These are phyloP conservation scores for Trypanosoma cruzi DNA, from an alignment of 208 protist genomes.

Conservation along the genomic window DNA sequence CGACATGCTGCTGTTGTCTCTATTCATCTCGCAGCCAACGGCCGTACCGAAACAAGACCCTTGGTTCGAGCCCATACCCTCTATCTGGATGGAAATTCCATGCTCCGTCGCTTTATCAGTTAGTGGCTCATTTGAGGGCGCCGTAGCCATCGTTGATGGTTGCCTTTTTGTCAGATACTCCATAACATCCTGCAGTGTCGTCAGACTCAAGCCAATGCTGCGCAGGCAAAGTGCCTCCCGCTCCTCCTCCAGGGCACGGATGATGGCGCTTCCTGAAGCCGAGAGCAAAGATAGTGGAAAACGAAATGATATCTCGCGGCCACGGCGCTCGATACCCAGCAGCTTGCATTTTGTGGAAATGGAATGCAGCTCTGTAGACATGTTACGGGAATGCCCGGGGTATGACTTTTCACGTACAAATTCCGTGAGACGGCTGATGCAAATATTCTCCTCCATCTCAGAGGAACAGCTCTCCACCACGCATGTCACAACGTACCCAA, in stretches of 20 bases:
- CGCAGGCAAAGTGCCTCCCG: slow-evolving; percentile 46
- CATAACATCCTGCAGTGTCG: slow-evolving; percentile 89
- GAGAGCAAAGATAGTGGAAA: slow-evolving; percentile 65
- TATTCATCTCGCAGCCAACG: not conserved
- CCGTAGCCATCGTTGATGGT: not conserved
- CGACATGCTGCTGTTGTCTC: slow-evolving; percentile 1
- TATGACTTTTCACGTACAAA: slow-evolving; percentile 59
- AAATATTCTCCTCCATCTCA: slow-evolving; percentile 40
- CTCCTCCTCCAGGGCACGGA: slow-evolving; percentile 43
- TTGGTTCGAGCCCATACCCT: not conserved
- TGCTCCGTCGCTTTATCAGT: not conserved
- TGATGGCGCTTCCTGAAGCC: slow-evolving; percentile 41
- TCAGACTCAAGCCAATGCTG: slow-evolving; percentile 63
- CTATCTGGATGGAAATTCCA: slow-evolving; percentile 17
- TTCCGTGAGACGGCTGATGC: slow-evolving; percentile 42
- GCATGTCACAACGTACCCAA: slow-evolving; percentile 77
- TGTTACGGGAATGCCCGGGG: slow-evolving; percentile 15
- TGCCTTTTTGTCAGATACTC: slow-evolving; percentile 41
- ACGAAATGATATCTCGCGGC: slow-evolving; percentile 68
- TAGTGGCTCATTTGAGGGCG: not conserved
- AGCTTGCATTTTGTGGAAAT: slow-evolving; percentile 34
- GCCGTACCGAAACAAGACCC: not conserved
- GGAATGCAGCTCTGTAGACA: slow-evolving; percentile 21
- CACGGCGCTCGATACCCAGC: slow-evolving; percentile 65
- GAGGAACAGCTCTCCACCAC: slow-evolving; percentile 52